Evolutionary conservation across 2,329 filamentous ascomycete genomes (phyloP).

Genomic region (Triangularia verruculosa): DNA sequence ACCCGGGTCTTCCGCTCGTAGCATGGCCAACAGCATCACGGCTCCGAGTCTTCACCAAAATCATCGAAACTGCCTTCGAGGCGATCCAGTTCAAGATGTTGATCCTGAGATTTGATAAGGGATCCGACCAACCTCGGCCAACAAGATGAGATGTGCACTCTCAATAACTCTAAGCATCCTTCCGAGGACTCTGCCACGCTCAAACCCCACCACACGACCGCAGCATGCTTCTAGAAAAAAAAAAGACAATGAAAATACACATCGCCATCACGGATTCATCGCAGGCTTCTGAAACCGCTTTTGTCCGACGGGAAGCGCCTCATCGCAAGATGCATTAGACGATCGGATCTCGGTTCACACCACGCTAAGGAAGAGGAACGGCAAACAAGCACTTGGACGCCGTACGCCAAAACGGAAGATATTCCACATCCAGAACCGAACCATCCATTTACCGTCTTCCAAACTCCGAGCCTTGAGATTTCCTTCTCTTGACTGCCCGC

Average conservation of each 20-base stretch:
- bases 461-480: not conserved
- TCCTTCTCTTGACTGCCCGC: not conserved
- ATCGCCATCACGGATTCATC: not conserved
- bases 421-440: not conserved
- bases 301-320: not conserved
- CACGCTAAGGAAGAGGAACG: not conserved
- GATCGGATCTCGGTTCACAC: not conserved
- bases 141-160: not conserved
- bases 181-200: not conserved
- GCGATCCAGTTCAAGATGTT: not conserved
- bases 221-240: not conserved
- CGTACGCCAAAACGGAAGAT: not conserved
- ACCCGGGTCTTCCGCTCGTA: not conserved
- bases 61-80: not conserved
- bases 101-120: not conserved
- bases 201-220: not conserved
- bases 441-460: not conserved
- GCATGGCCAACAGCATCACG: not conserved
- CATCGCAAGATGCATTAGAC: not conserved
- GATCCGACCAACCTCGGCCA: not conserved
- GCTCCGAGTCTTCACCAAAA: not conserved
- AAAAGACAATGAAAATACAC: not conserved
- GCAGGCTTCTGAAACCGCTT: slow-evolving; percentile 1
- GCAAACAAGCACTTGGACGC: not conserved
- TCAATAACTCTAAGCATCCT: not conserved